Evolutionary conservation across 331 rosid genomes (phyloP), one percentile per base, ranked within the genome.

Genomic region (Pyrus hybrid): DNA sequence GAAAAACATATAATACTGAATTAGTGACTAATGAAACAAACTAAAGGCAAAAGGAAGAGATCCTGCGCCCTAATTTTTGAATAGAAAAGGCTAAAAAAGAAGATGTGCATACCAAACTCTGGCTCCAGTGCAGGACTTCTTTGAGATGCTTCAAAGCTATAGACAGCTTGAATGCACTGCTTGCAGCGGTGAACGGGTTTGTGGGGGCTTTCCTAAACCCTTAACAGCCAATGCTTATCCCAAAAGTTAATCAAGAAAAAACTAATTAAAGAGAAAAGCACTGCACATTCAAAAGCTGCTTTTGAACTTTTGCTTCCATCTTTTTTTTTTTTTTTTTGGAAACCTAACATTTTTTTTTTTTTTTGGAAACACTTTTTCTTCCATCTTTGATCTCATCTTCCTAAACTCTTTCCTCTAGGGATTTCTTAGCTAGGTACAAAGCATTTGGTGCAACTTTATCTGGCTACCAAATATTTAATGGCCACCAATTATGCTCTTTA

Each of bases 111-210:
- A 33, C 74, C 77, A 47, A 79, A 65, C 71, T 22, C 13, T 37
- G 56, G 76, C n/a, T 43, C 77, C 68, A 10, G 61, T 18, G 21
- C 58, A 26, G 60, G 61, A n/a, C 12, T 62, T 43, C 63, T 43
- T 63, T 7, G 53, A 86, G 91, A 83, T 79, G 85, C 85, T 70
- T 23, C 63, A 88, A 87, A 84, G 88, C 54, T 68, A 20, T 8
- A 29, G 84, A 91, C 93, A 91, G 96, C 93, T 91, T 85, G 91
- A 88, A 79, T 73, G 89, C 96, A 91, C 83, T 30, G 10, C 17
- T 58, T 22, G 37, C 17, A 23, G 71, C 71, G 43, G 82, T 25
- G 30, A 65, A 60, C 26, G 21, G 63, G 5, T 29, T 30, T 20
- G 49, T 47, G 79, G 73, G 68, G 35, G 47, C 80, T 80, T 84